Evolutionary conservation across 2,329 filamentous ascomycete species (phyloP).

Genomic region (Cordyceps farinosa): DNA sequence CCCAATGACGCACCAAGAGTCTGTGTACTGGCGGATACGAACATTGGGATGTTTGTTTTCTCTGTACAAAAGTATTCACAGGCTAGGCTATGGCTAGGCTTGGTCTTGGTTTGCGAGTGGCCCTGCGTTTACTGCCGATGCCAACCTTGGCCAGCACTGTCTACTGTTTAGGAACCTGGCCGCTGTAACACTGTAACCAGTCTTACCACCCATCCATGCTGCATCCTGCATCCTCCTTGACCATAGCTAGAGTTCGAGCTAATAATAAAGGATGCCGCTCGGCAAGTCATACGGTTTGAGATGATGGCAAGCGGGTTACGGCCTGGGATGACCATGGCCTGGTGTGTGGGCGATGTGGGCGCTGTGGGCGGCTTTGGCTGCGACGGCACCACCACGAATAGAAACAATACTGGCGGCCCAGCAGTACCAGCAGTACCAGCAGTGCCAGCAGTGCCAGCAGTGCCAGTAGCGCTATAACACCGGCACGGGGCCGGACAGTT

Average conservation of each 20-base stretch:
- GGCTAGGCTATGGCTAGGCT: too few species aligned
- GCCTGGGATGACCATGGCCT: not conserved
- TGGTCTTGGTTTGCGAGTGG: too few species aligned
- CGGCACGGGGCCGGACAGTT: too few species aligned
- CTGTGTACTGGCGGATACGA: not conserved
- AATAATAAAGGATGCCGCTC: not conserved
- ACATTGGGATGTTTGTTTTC: not conserved
- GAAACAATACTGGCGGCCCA: too few species aligned
- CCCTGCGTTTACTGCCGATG: too few species aligned
- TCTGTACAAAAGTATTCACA: not conserved
- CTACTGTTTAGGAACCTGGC: too few species aligned
- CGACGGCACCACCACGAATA: too few species aligned
- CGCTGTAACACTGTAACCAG: not conserved
- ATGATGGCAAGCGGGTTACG: not conserved
- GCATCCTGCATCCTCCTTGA: not conserved
- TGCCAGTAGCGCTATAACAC: not conserved
- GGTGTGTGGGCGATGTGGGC: not conserved
- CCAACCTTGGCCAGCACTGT: too few species aligned
- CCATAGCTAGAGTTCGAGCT: not conserved
- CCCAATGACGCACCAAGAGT: conserved; percentile 2
- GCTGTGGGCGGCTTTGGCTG: not conserved
- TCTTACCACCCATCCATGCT: not conserved
- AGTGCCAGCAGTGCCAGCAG: not conserved
- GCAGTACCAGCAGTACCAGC: not conserved
- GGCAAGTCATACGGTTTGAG: not conserved